Base-by-base conservation (phyloP, 2,329 filamentous ascomycete genomes). In the Talaromyces funiculosus region DNA sequence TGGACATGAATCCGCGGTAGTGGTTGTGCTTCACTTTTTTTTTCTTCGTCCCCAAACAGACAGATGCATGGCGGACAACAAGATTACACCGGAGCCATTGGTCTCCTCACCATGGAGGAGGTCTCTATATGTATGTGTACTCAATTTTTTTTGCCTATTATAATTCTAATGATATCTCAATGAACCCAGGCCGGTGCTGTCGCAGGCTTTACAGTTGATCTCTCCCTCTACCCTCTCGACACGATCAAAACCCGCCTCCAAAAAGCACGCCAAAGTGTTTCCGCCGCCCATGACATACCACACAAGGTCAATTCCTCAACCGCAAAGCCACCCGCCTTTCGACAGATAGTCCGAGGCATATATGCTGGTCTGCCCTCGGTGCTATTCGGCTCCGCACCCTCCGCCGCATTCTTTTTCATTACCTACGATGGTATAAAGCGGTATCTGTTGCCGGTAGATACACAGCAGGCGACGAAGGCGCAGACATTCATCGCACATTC, bases 161-260 rank as follows among this genome's bases (percentile, higher is more conserved):
- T 40, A 26, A 22, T 51, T 8, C 31, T 26, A 49, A 57, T 18
- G 16, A 12, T 14, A 20, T 9, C 4, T 9, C 9, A 16, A 24
- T 59, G 31, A 56, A 51, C 54, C n/a, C 69, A 88, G 81, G 91
- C 94, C 67, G 94, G 94, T 75, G 94, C 87, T 71, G 80, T 97
- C 66, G 94, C 94, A 67, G 94, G 94, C 72, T 94, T 94, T 53
- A 96, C 92, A 14, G 94, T 97, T 76, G 94, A 99, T 84, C 87
- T 96, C 70, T 92, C 92, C 60, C 90, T 99, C 72, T 99, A 90
- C 81, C 94, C 94, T 0, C 91, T 99, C 81, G 95, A 99, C 83
- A 99, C 94, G 0, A 87, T 99, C 72, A 99, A 99, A 80, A 99
- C 95, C 45, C 92, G 94, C 16, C 90, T 99, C 6, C 94, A 99